Evolutionary conservation across 768 basidiomycete species (phyloP), one percentile per base, ranked within the genome.

Genomic region (Tulasnella sp.): DNA sequence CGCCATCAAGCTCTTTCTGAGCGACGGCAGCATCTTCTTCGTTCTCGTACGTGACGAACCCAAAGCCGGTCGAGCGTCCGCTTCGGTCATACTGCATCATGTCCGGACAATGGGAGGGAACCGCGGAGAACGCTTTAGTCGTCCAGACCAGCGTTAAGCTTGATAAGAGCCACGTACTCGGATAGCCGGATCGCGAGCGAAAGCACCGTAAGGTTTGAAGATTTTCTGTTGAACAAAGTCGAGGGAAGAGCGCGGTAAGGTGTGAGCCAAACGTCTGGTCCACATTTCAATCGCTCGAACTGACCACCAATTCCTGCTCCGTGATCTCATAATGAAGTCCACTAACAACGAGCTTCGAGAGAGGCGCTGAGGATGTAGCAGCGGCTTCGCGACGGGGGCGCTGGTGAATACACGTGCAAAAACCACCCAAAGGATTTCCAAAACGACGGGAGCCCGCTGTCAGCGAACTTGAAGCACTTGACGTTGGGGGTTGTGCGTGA

Each of bases 81-180:
- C 94, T 95, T 79, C 91, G 89, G 83, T 97, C 95, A 84, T 95
- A 97, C 95, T 97, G n/a, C n/a, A n/a, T n/a, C 75, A 35, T 29
- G 34, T n/a, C 17, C 26, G 29, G n/a, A n/a, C n/a, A n/a, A n/a
- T n/a, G n/a, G n/a, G n/a, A n/a, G n/a, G n/a, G n/a, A n/a, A n/a
- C n/a, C n/a, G n/a, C n/a, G n/a, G 71, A 37, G 44, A 47, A 40
- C 35, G 32, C 34, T 35, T 64, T 36, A 66, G 52, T 16, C 36
- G 39, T 69, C 40, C 66, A 40, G 42, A 44, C 14, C n/a, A 70
- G 35, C 44, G 40, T 42, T 41, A 3, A 69, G 17, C 34, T 22
- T 36, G 36, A 17, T 34, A 29, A 22, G 41, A 40, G n/a, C n/a
- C 29, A 39, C 94, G 90, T 94, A 96, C 94, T 90, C 91, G 92